Conservation (phyloP, 495 filamentous ascomycete genomes). For the Hapsidospora chrysogenum region DNA sequence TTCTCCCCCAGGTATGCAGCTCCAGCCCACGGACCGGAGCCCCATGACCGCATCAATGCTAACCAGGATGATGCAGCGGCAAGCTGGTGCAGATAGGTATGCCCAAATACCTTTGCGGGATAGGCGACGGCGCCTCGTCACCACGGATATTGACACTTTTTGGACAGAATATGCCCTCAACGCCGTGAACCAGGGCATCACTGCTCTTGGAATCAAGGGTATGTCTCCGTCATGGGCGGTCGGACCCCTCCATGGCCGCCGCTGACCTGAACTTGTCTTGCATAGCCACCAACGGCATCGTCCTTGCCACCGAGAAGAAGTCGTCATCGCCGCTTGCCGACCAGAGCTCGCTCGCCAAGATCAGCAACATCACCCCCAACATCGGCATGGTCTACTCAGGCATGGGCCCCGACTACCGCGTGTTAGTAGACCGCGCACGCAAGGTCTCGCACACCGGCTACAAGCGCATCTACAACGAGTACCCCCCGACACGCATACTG, state of each 20-base stretch:
- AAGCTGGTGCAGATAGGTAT: conserved; percentile 80
- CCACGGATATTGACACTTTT: background rate
- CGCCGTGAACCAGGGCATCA: conserved; percentile 97
- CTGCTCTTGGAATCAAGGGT: conserved; percentile 97
- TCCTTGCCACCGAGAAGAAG: conserved; percentile 98
- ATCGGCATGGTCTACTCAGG: conserved; percentile 99
- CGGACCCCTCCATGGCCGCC: background rate
- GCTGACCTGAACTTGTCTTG: background rate
- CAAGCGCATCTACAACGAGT: conserved; percentile 99
- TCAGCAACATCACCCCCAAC: conserved; percentile 94
- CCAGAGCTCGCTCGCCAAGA: conserved; percentile 85
- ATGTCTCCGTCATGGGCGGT: conserved; percentile 3
- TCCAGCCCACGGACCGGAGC: conserved; percentile 6
- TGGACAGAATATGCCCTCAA: conserved; percentile 90
- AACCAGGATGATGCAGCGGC: conserved; percentile 48
- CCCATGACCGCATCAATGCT: conserved; percentile 16
- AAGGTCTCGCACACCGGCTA: conserved; percentile 98
- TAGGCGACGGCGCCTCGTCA: too few species aligned
- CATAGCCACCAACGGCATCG: conserved; percentile 91
- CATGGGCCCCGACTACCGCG: conserved; percentile 97
- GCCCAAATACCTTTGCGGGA: conserved; percentile 11
- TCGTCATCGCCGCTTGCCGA: conserved; percentile 92
- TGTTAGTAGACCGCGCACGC: conserved; percentile 91
- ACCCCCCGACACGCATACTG: conserved; percentile 94
- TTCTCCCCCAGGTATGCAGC: conserved; percentile 90